Conservation (phyloP, 371 early-diverging fungal species). For the Mucor sp. region DNA sequence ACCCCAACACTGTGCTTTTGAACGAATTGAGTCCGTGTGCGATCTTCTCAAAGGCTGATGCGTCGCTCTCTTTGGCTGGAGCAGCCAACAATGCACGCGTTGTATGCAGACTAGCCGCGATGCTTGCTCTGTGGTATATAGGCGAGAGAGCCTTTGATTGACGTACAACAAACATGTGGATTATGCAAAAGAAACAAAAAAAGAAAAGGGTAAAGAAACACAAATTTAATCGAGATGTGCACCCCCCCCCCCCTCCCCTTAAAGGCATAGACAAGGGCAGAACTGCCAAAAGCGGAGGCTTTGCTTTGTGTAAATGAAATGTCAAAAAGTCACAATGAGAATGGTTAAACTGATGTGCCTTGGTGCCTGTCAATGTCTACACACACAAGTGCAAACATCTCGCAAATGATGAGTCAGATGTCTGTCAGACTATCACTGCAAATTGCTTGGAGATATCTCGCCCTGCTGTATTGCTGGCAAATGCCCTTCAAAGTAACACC, state of each 20-base stretch:
- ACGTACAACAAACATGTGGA: background rate
- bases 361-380: background rate
- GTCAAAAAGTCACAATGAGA: background rate
- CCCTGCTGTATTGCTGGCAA: background rate
- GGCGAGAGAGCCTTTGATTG: background rate
- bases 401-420: background rate
- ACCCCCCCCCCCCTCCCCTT: constrained; percentile 1
- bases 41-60: constrained; percentile 35
- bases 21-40: constrained; percentile 31
- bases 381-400: background rate
- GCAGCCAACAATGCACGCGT: background rate
- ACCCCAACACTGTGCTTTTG: constrained; percentile 24
- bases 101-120: background rate
- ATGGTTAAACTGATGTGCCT: background rate
- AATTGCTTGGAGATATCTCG: background rate
- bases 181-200: background rate
- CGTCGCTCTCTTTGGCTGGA: constrained; percentile 3
- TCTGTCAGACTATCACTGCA: background rate
- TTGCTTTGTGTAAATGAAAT: background rate
- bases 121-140: background rate
- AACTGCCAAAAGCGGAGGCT: background rate
- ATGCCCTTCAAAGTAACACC: background rate
- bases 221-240: background rate
- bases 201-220: background rate
- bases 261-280: constrained; percentile 6